Evolutionary conservation across 768 basidiomycete genomes (phyloP), one percentile per base, ranked within the genome.

Genomic region (Lactarius akahatsu): DNA sequence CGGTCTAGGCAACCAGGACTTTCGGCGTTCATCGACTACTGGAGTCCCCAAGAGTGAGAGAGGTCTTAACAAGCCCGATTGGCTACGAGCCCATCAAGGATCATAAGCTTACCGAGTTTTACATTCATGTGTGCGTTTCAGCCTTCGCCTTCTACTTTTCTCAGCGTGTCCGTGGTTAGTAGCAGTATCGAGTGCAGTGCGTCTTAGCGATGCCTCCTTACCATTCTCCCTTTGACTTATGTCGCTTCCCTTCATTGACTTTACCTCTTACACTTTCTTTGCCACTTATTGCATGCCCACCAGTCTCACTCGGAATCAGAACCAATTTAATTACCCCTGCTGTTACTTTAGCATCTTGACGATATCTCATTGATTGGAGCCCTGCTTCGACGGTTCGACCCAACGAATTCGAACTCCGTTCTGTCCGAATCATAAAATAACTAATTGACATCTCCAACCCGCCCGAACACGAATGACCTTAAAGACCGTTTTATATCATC

Each of bases 311-410:
- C 58, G 62, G 62, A 67, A 59, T 59, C 58, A 58, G 50, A 23
- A 55, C 7, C 40, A 63, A 16, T 45, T 50, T 67, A 59, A 60
- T 59, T 59, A 36, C 45, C 28, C 32, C 41, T 40, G 26, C 7
- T 67, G 55, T 63, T 67, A 63, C 43, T 13, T 9, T 63, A 38
- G 62, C 41, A 23, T 62, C 34, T 66, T 56, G 36, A 23, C 40
- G 58, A 66, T 40, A 62, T 57, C 60, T 41, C 56, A 58, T 66
- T 55, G 61, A 66, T 62, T 66, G 57, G 47, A 55, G 57, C 40
- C 30, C 58, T 32, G 9, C 40, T n/a, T 61, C 47, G 28, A 67
- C 32, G 9, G 32, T n/a, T 61, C 47, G 28, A 67, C 32, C 28
- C 52, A 23, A 59, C 34, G 50, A 59, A n/a, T 54, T 58, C 41